Conservation (phyloP, 495 filamentous ascomycete genomes). For the Hyaloscypha bicolor region DNA sequence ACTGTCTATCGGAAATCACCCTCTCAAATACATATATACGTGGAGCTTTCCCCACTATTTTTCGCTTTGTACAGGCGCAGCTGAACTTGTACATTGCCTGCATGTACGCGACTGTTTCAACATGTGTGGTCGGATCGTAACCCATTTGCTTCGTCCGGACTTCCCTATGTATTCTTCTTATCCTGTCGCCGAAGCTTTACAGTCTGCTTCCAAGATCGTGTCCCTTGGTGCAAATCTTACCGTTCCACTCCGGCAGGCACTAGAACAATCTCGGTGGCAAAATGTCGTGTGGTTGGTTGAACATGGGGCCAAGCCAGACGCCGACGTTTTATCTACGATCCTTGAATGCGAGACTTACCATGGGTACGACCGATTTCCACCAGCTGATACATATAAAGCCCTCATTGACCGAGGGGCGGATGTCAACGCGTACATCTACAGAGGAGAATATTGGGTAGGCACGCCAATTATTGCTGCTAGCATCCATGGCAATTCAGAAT, state of each 20-base stretch:
- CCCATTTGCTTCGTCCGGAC: not conserved
- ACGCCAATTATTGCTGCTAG: not conserved
- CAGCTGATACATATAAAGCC: not conserved
- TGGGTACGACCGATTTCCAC: not conserved
- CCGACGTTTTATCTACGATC: not conserved
- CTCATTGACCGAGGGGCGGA: not conserved
- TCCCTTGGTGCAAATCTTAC: not conserved
- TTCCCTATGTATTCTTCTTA: not conserved
- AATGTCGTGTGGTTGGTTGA: not conserved
- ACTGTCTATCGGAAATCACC: not conserved
- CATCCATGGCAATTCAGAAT: not conserved
- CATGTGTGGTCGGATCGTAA: not conserved
- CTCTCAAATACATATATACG: not conserved
- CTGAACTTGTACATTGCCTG: not conserved
- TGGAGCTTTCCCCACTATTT: not conserved
- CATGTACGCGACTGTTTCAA: not conserved
- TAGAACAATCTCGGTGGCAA: not conserved
- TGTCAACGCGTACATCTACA: not conserved
- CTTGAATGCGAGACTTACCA: not conserved
- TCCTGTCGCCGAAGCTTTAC: not conserved
- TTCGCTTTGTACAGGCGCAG: not conserved
- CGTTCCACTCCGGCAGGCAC: not conserved
- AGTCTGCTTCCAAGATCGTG: not conserved
- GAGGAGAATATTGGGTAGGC: not conserved
- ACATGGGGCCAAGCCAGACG: not conserved